These are phyloP conservation scores for Claviceps sp. DNA, from an alignment of 2,329 filamentous ascomycete species.

Conservation along the genomic window DNA sequence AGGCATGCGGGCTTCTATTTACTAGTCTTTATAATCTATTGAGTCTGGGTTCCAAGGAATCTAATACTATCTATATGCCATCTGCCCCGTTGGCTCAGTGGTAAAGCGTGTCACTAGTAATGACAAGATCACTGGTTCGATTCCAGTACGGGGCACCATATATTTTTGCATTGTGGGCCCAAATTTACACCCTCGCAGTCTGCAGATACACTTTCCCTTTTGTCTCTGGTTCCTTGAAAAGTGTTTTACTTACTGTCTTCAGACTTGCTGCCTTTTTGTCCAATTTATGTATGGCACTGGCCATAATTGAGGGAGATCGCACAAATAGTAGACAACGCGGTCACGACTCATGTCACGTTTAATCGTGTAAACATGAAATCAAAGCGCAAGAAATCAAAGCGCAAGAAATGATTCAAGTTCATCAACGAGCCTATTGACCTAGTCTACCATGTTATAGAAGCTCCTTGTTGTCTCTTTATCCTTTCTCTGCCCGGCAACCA, in stretches of 20 bases:
- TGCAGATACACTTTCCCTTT: too few relatives aligned
- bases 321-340: too few relatives aligned
- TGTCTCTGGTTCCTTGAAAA: too few relatives aligned
- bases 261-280: too few relatives aligned
- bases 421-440: not conserved
- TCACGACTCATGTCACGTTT: too few relatives aligned
- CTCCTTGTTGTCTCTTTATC: slow-evolving; percentile 1
- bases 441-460: not conserved
- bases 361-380: too few relatives aligned
- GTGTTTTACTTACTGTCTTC: too few relatives aligned
- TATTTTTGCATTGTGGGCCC: not conserved
- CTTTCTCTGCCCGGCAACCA: not conserved
- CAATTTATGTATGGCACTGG: too few relatives aligned
- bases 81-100: slow-evolving; percentile 17
- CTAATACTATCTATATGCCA: not conserved
- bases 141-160: slow-evolving; percentile 15
- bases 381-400: too few relatives aligned
- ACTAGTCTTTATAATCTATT: not conserved
- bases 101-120: slow-evolving; percentile 21
- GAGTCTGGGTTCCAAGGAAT: not conserved
- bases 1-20: not conserved
- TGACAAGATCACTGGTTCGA: slow-evolving; percentile 19
- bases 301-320: too few relatives aligned
- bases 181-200: too few relatives aligned
- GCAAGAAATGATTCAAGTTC: too few relatives aligned